Evolutionary conservation across 805 yeast species (phyloP), one percentile per base, ranked within the genome.

Genomic region (Candida arabinofermentans): DNA sequence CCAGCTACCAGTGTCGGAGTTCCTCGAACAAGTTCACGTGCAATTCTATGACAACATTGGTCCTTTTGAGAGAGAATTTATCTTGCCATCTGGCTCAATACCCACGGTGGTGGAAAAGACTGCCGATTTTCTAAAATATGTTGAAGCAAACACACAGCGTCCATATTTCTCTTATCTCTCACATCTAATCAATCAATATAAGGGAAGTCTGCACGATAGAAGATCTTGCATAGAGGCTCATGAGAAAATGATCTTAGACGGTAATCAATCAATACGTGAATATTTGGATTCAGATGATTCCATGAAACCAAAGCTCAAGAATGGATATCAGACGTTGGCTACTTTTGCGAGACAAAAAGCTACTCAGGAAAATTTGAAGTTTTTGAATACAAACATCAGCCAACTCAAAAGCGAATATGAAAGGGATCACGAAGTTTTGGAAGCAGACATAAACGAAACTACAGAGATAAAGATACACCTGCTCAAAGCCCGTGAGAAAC

Each of bases 251-350:
- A 56, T 62, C n/a, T 42, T 48, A n/a, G 59, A 58, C 14, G 55
- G 58, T 10, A 62, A 62, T 37, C 63, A 62, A 12, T 57, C 64
- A 4, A 55, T 62, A 16, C 43, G 62, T 16, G 66, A 62, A 24
- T 61, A 52, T 38, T 60, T 55, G 41, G 58, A 50, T 24, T 58
- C 62, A 24, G 34, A 48, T 7, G 56, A 51, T 6, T 54, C 49
- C 4, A 31, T 61, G 5, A 51, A 47, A 34, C 39, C 39, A 12
- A 62, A 57, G 37, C 37, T 61, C 29, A 54, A 53, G 14, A 53
- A 53, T 10, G 58, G 54, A 27, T 61, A 59, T 36, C 65, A 61
- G 37, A 57, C 65, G 1, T 42, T 62, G 43, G 64, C 64, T 19
- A 52, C 57, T 32, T 53, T 52, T 33, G 58, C 64, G 1, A 48